These are phyloP conservation scores for Coemansia javaensis DNA, from an alignment of 192 early-diverging fungal genomes.

Conservation along the genomic window DNA sequence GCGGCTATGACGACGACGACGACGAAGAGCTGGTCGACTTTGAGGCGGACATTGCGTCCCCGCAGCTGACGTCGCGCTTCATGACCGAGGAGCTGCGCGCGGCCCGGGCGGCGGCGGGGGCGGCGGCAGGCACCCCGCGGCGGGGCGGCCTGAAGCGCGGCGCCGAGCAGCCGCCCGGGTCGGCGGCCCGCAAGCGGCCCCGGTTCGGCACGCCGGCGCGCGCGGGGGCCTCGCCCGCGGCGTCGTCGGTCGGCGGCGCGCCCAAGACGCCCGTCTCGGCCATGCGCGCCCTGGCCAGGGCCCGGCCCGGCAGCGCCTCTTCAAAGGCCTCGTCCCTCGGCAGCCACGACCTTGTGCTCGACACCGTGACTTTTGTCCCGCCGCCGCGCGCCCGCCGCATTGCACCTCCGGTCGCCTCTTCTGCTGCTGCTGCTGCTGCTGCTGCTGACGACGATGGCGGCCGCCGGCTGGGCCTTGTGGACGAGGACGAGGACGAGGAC, in stretches of 20 bases:
- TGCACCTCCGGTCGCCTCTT: constrained; percentile 13
- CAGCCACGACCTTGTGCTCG: constrained; percentile 40
- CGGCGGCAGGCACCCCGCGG: constrained; percentile 5
- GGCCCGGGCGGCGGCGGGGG: not conserved
- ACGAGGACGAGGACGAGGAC: constrained; percentile 30
- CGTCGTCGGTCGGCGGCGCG: not conserved
- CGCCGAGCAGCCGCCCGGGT: constrained; percentile 28
- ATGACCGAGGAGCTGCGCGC: constrained; percentile 39
- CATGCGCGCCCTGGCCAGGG: constrained; percentile 31
- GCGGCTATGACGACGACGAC: constrained; percentile 9
- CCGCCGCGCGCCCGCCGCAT: constrained; percentile 35
- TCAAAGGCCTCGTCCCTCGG: constrained; percentile 41
- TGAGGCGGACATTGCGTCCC: constrained; percentile 43
- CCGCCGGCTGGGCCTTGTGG: not conserved
- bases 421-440: not conserved
- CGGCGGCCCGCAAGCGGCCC: constrained; percentile 19
- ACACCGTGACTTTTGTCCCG: constrained; percentile 36
- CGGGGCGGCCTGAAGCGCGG: constrained; percentile 28
- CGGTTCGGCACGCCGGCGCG: constrained; percentile 9
- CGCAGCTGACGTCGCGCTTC: constrained; percentile 47
- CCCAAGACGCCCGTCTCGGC: constrained; percentile 33
- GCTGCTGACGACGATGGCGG: not conserved
- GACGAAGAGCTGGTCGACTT: constrained; percentile 22
- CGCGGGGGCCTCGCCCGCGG: too few relatives aligned
- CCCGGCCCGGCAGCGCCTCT: constrained; percentile 4